Conservation (phyloP, 2,329 filamentous ascomycete genomes). For the Aspergillus neoniger region DNA sequence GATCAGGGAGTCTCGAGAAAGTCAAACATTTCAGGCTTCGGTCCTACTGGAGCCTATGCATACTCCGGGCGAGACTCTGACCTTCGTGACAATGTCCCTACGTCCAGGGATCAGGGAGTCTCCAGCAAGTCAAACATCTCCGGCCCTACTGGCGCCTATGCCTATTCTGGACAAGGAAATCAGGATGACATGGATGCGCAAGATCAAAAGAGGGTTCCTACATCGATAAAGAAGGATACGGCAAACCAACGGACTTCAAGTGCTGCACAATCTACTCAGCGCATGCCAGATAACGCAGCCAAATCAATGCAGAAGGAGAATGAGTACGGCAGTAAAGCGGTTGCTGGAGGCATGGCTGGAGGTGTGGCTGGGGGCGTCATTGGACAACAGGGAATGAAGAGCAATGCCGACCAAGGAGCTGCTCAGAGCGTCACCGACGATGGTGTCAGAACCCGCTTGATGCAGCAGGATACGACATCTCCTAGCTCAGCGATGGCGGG, state of each 20-base stretch:
- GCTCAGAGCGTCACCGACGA: background rate
- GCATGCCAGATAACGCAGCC: background rate
- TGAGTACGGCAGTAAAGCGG: background rate
- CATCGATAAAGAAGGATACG: too few species aligned
- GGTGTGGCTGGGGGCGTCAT: background rate
- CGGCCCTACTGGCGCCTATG: too few species aligned
- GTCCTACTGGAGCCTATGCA: too few species aligned
- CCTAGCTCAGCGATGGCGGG: background rate
- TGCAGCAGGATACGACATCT: background rate
- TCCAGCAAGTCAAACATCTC: background rate
- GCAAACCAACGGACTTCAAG: background rate
- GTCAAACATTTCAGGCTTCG: too few species aligned
- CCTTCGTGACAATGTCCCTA: background rate
- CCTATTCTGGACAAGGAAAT: too few species aligned
- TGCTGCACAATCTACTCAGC: background rate
- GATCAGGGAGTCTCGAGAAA: background rate
- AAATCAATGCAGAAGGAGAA: background rate
- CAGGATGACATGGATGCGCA: too few species aligned
- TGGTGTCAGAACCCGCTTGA: background rate
- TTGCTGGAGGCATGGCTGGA: background rate
- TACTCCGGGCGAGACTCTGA: background rate
- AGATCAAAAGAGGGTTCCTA: too few species aligned
- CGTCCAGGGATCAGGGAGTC: background rate
- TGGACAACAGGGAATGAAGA: background rate
- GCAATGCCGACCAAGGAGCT: background rate